Evolutionary conservation across 2,329 filamentous ascomycete species (phyloP).

Genomic region (Cercospora janseana): DNA sequence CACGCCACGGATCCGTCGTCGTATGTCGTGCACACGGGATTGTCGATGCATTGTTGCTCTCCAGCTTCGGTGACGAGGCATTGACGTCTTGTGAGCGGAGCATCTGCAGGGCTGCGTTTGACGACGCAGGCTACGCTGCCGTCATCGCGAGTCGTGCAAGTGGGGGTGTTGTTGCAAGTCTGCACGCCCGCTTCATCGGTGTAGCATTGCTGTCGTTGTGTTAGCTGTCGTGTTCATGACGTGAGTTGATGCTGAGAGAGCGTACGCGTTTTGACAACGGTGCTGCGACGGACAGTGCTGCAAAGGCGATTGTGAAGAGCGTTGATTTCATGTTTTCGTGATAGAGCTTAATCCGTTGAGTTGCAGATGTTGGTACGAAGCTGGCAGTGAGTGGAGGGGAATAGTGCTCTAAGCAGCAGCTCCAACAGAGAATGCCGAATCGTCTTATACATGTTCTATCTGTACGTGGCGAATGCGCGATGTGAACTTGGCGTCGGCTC

Average conservation of each 20-base stretch:
- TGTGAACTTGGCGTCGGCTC: neutral
- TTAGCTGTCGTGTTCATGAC: neutral
- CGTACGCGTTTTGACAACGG: slow-evolving; percentile 13
- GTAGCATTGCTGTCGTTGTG: slow-evolving; percentile 18
- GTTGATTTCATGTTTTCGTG: slow-evolving; percentile 18
- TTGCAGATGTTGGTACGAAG: no score
- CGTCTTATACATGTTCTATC: neutral
- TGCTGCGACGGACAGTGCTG: slow-evolving; percentile 15
- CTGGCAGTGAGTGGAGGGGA: no score
- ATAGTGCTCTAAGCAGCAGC: no score
- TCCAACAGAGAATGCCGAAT: neutral
- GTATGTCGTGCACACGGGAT: slow-evolving; percentile 13
- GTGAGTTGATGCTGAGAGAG: neutral
- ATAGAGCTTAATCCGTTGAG: no score
- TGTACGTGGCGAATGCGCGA: neutral
- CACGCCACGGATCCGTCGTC: slow-evolving; percentile 15
- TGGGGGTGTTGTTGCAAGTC: slow-evolving; percentile 20
- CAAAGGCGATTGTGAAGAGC: slow-evolving; percentile 15
- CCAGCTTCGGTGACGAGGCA: slow-evolving; percentile 19
- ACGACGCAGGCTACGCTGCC: slow-evolving; percentile 16
- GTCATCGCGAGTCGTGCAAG: slow-evolving; percentile 18
- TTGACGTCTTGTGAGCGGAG: slow-evolving; percentile 14
- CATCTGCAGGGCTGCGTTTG: slow-evolving; percentile 2
- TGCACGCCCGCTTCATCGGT: slow-evolving; percentile 19
- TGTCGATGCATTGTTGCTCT: slow-evolving; percentile 16